Base-by-base conservation (phyloP, 2,329 filamentous ascomycete genomes). In the Orbilia brochopaga region DNA sequence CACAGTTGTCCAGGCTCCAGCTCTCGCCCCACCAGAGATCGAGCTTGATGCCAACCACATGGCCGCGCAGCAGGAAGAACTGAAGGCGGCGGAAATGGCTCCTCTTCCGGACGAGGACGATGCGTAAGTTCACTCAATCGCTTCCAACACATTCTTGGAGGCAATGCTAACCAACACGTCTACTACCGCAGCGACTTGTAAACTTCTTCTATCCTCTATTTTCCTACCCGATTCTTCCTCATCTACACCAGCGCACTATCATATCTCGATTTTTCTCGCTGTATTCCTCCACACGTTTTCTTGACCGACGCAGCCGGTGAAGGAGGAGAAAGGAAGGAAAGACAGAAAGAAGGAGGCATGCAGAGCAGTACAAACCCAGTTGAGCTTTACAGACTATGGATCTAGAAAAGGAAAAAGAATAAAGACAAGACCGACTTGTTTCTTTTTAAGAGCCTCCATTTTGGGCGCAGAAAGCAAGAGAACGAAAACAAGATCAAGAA, bases 81-180 rank as follows among this genome's bases (percentile, higher is more conserved):
- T 99, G 91, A 82, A 86, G 74, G 85, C 85, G 56, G 94, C 94
- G 75, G 87, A 89, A 74, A 78, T 85, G 75, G 87, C 90, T 87
- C 92, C 94, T 78, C 90, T 99, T 78, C 94, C 94, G 76, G 92
- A 92, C 79, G 94, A 97, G 86, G 90, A 95, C 76, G 93, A 96
- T 77, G 87, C 91, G 76, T 77, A 76, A 57, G 76, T 65, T 50
- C 8, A 23, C 52, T 32, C 30, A 1, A 21, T 13, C n/a, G 17
- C 17, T 37, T 24, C 23, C 27, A 10, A 54, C 15, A 15, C 23
- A 27, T 48, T 48, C 17, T 24, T 48, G 23, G n/a, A 17, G 15
- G 56, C 72, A 64, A 73, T 40, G 17, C 32, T 13, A 58, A 17
- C 54, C 61, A 56, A 58, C 44, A 15, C 1, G 13, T 17, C 13